Conservation (phyloP, 805 yeast genomes). For the Isabelozyma heimii region DNA sequence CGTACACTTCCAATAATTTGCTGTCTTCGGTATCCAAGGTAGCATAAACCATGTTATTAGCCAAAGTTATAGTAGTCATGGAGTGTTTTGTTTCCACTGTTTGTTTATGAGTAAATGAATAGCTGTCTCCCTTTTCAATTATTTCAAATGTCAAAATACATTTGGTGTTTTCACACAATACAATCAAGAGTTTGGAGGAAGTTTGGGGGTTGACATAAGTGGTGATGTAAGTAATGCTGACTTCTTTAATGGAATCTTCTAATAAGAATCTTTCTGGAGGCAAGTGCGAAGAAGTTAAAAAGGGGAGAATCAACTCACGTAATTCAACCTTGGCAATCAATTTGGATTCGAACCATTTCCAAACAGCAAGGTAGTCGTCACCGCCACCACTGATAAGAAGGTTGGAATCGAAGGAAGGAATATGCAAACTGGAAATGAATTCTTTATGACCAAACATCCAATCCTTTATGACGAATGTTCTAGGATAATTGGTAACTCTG, state of each 20-base stretch:
- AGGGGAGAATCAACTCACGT: conserved; percentile 33
- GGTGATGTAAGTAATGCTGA: conserved; percentile 46
- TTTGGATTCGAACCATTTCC: conserved; percentile 69
- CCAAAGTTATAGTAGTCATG: conserved; percentile 27
- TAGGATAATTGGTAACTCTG: conserved; percentile 76
- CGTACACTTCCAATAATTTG: conserved; percentile 20
- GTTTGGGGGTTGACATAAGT: conserved; percentile 19
- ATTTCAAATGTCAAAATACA: conserved; percentile 39
- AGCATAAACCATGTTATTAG: conserved; percentile 18
- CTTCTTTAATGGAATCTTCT: conserved; percentile 49
- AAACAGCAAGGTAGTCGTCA: conserved; percentile 65
- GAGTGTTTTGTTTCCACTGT: conserved; percentile 21
- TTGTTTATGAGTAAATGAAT: conserved; percentile 25
- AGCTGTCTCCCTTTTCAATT: conserved; percentile 15
- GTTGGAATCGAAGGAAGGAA: conserved; percentile 50
- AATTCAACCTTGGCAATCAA: conserved; percentile 51
- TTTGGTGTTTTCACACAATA: conserved; percentile 52
- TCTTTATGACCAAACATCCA: conserved; percentile 86
- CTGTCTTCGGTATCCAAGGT: conserved; percentile 29
- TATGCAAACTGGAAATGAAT: conserved; percentile 67
- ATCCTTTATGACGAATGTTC: conserved; percentile 70
- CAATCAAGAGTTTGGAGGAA: conserved; percentile 31
- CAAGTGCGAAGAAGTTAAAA: conserved; percentile 54
- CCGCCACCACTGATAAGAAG: conserved; percentile 87
- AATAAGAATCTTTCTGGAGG: conserved; percentile 66